Evolutionary conservation across 257 asterid species (phyloP).

Genomic region (Gentiana macrophylla): DNA sequence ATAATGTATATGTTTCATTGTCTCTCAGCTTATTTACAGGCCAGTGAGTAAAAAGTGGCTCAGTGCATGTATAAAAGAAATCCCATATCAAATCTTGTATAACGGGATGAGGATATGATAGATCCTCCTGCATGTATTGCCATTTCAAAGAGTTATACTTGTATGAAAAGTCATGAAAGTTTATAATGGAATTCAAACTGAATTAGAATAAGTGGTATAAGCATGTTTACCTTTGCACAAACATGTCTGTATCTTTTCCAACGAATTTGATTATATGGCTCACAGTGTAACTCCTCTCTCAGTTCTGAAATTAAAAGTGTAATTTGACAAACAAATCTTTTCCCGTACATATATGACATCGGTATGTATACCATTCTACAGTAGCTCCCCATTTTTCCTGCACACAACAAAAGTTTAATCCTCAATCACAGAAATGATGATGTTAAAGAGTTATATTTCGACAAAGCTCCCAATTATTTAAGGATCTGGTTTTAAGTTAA

Average conservation of each 20-base stretch:
- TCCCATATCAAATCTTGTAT: conserved; percentile 27
- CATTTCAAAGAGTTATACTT: not conserved
- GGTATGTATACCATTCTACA: conserved; percentile 28
- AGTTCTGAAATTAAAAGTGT: conserved; percentile 15
- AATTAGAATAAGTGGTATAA: no score
- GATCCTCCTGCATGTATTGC: conserved; percentile 21
- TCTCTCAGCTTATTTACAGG: conserved; percentile 26
- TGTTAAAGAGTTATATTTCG: not conserved
- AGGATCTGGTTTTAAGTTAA: not conserved
- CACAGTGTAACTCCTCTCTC: conserved; percentile 24
- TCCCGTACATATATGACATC: conserved; percentile 32
- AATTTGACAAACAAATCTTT: conserved; percentile 23
- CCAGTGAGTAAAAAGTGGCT: conserved; percentile 25
- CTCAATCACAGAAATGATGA: not conserved
- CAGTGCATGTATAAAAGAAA: conserved; percentile 10
- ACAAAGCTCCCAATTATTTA: no score
- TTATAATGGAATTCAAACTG: not conserved
- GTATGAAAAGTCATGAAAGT: no score
- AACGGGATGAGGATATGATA: conserved; percentile 22
- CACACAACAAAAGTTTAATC: not conserved
- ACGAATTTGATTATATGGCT: conserved; percentile 19
- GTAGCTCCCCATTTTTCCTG: conserved; percentile 27
- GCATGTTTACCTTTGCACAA: conserved; percentile 22
- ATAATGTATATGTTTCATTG: conserved; percentile 27
- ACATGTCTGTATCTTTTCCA: no score